phyloP scores from a whole-genome alignment of 345 rosid genomes.

The Eutrema yunnanense region DNA sequence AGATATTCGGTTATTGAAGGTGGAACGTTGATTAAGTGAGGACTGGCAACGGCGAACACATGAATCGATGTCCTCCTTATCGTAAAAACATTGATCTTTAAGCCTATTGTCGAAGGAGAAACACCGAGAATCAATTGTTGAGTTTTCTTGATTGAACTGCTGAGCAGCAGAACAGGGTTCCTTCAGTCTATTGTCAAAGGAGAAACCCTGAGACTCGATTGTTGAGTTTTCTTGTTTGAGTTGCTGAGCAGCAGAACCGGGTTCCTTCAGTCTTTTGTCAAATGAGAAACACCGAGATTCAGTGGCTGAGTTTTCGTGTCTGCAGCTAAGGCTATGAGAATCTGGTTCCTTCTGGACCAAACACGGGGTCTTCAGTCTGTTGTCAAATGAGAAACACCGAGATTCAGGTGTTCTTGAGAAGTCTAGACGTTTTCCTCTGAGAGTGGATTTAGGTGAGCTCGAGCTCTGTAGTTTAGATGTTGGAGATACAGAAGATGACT shows the following conservation, averaged over 20 bases:
- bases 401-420: constrained; percentile 37
- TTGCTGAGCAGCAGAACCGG: background rate
- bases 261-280: constrained; percentile 14
- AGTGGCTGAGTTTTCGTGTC: constrained; percentile 3
- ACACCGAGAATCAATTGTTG: constrained; percentile 36
- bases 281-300: constrained; percentile 23
- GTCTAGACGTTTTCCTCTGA: constrained; percentile 37
- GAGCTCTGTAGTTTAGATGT: constrained; percentile 40
- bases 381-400: constrained; percentile 36
- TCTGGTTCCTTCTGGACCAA: constrained; percentile 32
- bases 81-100: constrained; percentile 37
- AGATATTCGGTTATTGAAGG: constrained; percentile 38
- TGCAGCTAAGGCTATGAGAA: constrained; percentile 22
- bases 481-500: constrained; percentile 51
- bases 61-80: constrained; percentile 46
- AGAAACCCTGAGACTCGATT: constrained; percentile 31
- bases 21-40: constrained; percentile 61
- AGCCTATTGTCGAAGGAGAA: constrained; percentile 35
- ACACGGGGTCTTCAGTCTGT: constrained; percentile 35
- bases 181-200: constrained; percentile 23
- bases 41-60: constrained; percentile 81
- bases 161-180: constrained; percentile 10
- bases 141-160: constrained; percentile 34
- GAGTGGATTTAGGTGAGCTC: constrained; percentile 45
- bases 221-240: constrained; percentile 34